Base-by-base conservation (phyloP, 768 basidiomycete species). In the Ephemerocybe angulata region DNA sequence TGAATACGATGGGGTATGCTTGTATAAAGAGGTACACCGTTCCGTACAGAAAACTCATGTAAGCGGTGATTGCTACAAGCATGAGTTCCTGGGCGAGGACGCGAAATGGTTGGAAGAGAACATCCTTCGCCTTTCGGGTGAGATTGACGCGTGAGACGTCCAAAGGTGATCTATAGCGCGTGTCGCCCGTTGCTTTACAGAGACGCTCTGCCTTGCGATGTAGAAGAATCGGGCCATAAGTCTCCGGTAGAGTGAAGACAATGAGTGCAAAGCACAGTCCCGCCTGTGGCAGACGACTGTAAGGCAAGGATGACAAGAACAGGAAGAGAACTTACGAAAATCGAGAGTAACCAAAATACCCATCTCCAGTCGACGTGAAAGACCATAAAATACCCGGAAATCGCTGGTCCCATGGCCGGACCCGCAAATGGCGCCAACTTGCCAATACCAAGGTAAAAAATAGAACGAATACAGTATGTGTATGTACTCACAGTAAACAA, bases 71-170 rank as follows among this genome's bases (percentile, higher is more conserved):
- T 2, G 78, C 75, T 3, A 87, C 66, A 17, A 88, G 66, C 72
- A 87, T 85, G 0, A 84, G 84, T 63, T 90, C 88, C 24, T 65
- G 72, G 57, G 83, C 76, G n/a, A 90, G 74, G 40, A 91, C 73
- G 30, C 77, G 70, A 66, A 87, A 86, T 0, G 88, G 88, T 33
- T 78, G 74, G 28, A 76, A 74, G 38, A 85, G 64, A 5, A 80
- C 74, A 55, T 73, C 64, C 56, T 81, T 75, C 8, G 76, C 41
- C 12, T 74, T 74, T 37, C 80, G 69, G 22, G 65, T 57, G 35
- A 79, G 53, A 3, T 72, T 67, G 33, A 74, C 60, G 25, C 71
- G 66, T n/a, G 70, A 61, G 21, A 61, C 70, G 67, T 85, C 83
- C 57, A 81, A 66, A 1, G 79, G 73, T 13, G 84, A 80, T 61